phyloP scores from a whole-genome alignment of 345 rosid genomes.

The Populus euphratica region DNA sequence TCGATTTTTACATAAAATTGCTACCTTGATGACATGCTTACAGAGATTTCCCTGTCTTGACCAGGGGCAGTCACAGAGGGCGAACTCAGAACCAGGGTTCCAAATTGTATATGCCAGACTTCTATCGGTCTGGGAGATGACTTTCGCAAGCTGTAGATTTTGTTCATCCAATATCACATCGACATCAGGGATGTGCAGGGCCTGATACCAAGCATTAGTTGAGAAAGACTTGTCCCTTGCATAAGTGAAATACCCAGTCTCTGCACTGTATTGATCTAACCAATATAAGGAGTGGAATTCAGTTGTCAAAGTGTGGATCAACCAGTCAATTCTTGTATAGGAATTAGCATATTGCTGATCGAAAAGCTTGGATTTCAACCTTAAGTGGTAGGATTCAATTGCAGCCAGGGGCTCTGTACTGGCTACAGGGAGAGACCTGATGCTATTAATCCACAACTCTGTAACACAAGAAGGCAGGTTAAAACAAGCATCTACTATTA shows the following conservation, averaged over 20 bases:
- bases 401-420: conserved; percentile 48
- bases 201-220: conserved; percentile 45
- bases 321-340: conserved; percentile 48
- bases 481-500: neutral
- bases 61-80: conserved; percentile 46
- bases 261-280: conserved; percentile 38
- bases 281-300: conserved; percentile 48
- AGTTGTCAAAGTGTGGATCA: conserved; percentile 43
- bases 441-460: conserved; percentile 42
- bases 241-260: conserved; percentile 42
- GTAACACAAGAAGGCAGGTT: conserved; percentile 18
- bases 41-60: conserved; percentile 47
- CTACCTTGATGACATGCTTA: conserved; percentile 50
- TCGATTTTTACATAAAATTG: conserved; percentile 40
- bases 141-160: conserved; percentile 45
- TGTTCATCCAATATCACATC: conserved; percentile 45
- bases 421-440: conserved; percentile 40
- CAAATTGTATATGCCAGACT: conserved; percentile 35
- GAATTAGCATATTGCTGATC: conserved; percentile 26
- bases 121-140: conserved; percentile 43
- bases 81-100: conserved; percentile 59
- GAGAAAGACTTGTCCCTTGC: conserved; percentile 33
- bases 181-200: conserved; percentile 37
- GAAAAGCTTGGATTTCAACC: conserved; percentile 42
- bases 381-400: conserved; percentile 46